Conservation (phyloP, 163 green algal genomes). For the Chloromonas sp. region DNA sequence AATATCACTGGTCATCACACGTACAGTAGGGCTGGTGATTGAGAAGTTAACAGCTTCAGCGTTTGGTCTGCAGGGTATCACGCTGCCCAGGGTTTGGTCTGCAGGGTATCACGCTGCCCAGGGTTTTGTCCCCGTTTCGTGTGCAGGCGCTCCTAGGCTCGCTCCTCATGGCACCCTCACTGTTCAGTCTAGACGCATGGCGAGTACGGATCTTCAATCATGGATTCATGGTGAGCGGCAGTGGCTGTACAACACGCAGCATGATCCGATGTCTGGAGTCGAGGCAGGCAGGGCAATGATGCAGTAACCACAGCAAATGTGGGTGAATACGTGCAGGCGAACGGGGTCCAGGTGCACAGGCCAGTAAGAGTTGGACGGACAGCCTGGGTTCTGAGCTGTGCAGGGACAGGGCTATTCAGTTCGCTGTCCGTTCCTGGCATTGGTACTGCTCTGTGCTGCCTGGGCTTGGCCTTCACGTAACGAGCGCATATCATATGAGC, state of each 20-base stretch:
- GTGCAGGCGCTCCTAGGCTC: conserved; percentile 19
- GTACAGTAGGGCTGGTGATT: too few species aligned
- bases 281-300: not conserved
- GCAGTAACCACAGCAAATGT: not conserved
- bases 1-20: too few species aligned
- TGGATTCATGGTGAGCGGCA: not conserved
- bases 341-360: not conserved
- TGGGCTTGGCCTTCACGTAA: too few species aligned
- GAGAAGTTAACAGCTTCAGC: too few species aligned
- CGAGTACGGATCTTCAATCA: conserved; percentile 16
- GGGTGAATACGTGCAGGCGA: not conserved
- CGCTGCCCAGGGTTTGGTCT: too few species aligned
- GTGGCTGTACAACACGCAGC: not conserved
- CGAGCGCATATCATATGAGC: too few species aligned
- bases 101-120: not conserved
- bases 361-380: too few species aligned
- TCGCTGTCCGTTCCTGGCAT: too few species aligned
- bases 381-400: too few species aligned
- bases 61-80: too few species aligned
- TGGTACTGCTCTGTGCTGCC: too few species aligned
- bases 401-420: too few species aligned
- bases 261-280: not conserved
- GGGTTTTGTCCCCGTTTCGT: not conserved
- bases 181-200: conserved; percentile 31
- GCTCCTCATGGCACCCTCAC: conserved; percentile 36